phyloP scores from a whole-genome alignment of 495 filamentous ascomycete species.

The Halenospora varia region DNA sequence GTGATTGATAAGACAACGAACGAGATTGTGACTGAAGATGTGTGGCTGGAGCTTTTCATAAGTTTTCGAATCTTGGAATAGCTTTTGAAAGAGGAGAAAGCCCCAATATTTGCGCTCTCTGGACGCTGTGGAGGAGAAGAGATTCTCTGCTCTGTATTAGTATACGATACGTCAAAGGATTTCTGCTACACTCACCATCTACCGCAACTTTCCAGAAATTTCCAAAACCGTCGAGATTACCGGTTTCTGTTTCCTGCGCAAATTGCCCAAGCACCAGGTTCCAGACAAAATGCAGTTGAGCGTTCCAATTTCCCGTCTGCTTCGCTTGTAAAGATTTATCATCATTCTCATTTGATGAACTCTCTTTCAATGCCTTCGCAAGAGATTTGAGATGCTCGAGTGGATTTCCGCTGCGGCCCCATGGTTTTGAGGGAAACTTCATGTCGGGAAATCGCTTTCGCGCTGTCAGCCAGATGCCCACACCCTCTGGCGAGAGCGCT shows the following conservation, averaged over 20 bases:
- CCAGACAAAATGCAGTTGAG: conserved; percentile 87
- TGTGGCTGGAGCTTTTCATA: conserved; percentile 34
- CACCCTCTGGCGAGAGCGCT: conserved; percentile 75
- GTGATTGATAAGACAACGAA: conserved; percentile 83
- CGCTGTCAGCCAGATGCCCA: conserved; percentile 80
- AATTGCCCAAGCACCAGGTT: conserved; percentile 60
- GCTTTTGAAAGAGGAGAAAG: conserved; percentile 76
- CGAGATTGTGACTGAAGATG: conserved; percentile 78
- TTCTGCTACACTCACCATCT: conserved; percentile 55
- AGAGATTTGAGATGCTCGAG: conserved; percentile 62
- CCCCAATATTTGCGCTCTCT: conserved; percentile 88
- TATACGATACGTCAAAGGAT: conserved; percentile 28
- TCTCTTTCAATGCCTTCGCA: conserved; percentile 75
- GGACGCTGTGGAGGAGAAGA: conserved; percentile 77
- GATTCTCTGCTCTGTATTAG: conserved; percentile 40
- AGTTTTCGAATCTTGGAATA: conserved; percentile 49
- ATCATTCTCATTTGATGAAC: conserved; percentile 43
- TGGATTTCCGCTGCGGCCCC: conserved; percentile 66
- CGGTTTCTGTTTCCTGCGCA: conserved; percentile 30
- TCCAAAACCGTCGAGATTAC: conserved; percentile 49
- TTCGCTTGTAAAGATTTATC: conserved; percentile 38
- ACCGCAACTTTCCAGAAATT: conserved; percentile 88
- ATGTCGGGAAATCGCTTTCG: conserved; percentile 59
- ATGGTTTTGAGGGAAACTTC: conserved; percentile 62
- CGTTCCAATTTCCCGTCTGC: conserved; percentile 64